Percentiles rank a stretch among this genome's conserved stretches.
These are phyloP conservation scores for Alternaria longipes DNA, from an alignment of 2,329 filamentous ascomycete species.

Conservation along the genomic window DNA sequence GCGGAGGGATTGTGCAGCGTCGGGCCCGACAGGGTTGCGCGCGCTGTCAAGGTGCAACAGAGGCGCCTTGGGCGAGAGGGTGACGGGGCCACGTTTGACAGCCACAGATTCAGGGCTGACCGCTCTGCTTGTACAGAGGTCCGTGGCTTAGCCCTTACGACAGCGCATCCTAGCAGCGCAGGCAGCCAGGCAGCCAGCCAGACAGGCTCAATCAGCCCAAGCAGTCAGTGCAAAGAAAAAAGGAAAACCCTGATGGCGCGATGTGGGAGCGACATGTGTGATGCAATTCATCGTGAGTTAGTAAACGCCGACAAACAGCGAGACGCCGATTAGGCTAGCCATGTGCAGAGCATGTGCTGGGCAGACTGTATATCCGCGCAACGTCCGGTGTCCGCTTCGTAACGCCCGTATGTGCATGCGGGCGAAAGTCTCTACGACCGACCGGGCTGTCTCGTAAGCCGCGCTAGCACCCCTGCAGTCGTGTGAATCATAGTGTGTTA, in stretches of 20 bases:
- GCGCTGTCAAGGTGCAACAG: background rate
- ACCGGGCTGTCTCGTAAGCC: slow-evolving; percentile 17
- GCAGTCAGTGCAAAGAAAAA: background rate
- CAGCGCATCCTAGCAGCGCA: slow-evolving; percentile 27
- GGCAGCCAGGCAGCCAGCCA: background rate
- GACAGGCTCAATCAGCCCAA: slow-evolving; percentile 19
- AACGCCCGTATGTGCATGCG: slow-evolving; percentile 16
- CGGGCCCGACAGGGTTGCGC: slow-evolving; percentile 11
- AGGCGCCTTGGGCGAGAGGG: slow-evolving; percentile 23
- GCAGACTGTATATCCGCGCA: slow-evolving; percentile 16
- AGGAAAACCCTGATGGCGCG: slow-evolving; percentile 1
- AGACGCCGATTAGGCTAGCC: slow-evolving; percentile 9
- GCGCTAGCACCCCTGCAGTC: slow-evolving; percentile 26
- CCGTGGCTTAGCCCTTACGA: slow-evolving; percentile 38
- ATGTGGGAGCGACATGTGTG: slow-evolving; percentile 11
- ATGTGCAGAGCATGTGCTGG: background rate
- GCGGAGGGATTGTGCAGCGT: slow-evolving; percentile 10
- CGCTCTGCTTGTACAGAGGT: slow-evolving; percentile 29
- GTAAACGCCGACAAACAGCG: slow-evolving; percentile 27
- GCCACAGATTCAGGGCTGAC: slow-evolving; percentile 40
- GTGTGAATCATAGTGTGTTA: slow-evolving; percentile 34
- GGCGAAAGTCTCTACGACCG: slow-evolving; percentile 19
- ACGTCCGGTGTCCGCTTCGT: slow-evolving; percentile 20
- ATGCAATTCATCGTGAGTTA: slow-evolving; percentile 30
- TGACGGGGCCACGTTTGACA: slow-evolving; percentile 28